Percentiles rank a stretch among this genome's conserved stretches.
Evolutionary conservation across 2,329 filamentous ascomycete species (phyloP).

Genomic region (Epichloe festucae): DNA sequence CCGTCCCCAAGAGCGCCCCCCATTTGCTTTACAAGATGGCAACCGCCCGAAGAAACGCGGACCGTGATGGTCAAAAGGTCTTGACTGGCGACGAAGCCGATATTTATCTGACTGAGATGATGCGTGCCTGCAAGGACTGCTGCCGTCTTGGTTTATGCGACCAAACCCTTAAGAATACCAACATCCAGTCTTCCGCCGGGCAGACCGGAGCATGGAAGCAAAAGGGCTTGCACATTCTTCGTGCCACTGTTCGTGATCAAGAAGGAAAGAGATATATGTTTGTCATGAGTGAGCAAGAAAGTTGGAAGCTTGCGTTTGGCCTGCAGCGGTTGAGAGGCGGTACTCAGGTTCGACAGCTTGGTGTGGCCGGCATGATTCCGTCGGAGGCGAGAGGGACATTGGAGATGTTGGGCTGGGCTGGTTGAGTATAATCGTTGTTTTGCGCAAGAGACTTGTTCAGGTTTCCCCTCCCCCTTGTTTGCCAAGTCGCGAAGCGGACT

Average conservation of each 20-base stretch:
- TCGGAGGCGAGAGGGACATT: slow-evolving; percentile 41
- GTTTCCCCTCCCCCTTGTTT: not conserved
- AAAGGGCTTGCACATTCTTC: slow-evolving; percentile 47
- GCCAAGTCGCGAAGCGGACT: not conserved
- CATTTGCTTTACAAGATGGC: slow-evolving; percentile 36
- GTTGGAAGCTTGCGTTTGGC: slow-evolving; percentile 53
- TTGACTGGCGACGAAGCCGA: slow-evolving; percentile 54
- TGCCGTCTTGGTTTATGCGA: slow-evolving; percentile 43
- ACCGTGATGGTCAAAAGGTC: slow-evolving; percentile 35
- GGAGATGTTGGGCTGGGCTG: slow-evolving; percentile 44
- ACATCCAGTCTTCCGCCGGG: slow-evolving; percentile 24
- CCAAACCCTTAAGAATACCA: slow-evolving; percentile 30
- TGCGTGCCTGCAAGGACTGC: slow-evolving; percentile 50
- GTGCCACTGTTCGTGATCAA: slow-evolving; percentile 51
- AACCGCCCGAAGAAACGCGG: slow-evolving; percentile 31
- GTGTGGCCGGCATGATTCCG: slow-evolving; percentile 41
- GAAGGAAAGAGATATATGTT: slow-evolving; percentile 55
- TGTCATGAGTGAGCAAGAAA: slow-evolving; percentile 49
- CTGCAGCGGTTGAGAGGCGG: slow-evolving; percentile 48
- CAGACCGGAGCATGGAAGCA: slow-evolving; percentile 42
- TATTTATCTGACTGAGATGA: slow-evolving; percentile 47
- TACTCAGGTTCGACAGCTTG: slow-evolving; percentile 45
- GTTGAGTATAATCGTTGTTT: slow-evolving; percentile 4
- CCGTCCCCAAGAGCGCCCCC: slow-evolving; percentile 25
- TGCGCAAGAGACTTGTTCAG: not conserved